These are phyloP conservation scores for Phytophthora melonis DNA, from an alignment of 352 stramenopile genomes.

Conservation along the genomic window DNA sequence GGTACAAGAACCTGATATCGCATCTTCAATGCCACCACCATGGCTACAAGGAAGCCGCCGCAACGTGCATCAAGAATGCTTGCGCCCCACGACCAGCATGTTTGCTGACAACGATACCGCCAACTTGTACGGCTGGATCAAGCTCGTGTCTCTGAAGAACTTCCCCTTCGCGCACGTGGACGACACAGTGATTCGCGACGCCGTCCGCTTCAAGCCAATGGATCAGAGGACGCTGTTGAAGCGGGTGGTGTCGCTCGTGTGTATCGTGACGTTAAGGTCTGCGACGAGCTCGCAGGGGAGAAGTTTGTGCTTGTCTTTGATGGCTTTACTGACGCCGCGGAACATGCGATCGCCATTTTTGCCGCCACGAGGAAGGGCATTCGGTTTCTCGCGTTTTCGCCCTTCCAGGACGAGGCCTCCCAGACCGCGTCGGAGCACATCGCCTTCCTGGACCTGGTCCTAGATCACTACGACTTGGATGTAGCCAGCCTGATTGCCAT, in stretches of 20 bases:
- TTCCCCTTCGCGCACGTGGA: no score
- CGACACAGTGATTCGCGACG: no score
- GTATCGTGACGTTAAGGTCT: no score
- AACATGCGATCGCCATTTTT: conserved; percentile 17
- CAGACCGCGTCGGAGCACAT: conserved; percentile 18
- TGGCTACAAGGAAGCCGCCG: background rate
- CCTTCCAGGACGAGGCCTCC: conserved; percentile 1
- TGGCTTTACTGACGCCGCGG: no score
- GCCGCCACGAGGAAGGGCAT: conserved; percentile 13
- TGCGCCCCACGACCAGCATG: background rate
- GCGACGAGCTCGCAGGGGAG: no score
- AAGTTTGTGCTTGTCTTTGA: no score
- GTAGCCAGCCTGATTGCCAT: conserved; percentile 13
- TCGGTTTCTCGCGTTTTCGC: conserved; percentile 6
- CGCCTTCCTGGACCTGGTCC: conserved; percentile 7
- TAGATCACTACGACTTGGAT: conserved; percentile 13
- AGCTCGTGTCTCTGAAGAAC: no score
- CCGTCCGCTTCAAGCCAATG: no score
- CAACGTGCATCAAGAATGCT: conserved; percentile 1
- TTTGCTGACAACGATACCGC: no score
- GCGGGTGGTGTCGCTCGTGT: no score
- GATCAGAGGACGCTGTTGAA: conserved; percentile 8
- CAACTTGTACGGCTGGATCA: no score
- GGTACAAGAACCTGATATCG: background rate
- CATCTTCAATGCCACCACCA: background rate